Conservation (phyloP, 805 yeast genomes). For the Metschnikowia similis region DNA sequence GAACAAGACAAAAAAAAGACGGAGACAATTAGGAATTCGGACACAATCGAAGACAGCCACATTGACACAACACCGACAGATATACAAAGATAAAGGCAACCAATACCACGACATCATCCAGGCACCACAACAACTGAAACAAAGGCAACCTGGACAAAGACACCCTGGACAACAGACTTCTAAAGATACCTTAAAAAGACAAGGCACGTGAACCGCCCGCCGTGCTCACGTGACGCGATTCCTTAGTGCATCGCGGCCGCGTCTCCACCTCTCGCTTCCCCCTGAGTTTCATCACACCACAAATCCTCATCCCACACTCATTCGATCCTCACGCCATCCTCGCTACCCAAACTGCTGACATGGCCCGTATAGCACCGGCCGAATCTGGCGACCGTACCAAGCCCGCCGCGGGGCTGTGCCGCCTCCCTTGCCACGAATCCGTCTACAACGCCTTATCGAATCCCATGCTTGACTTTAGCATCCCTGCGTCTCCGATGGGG, state of each 20-base stretch:
- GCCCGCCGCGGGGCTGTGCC: conserved; percentile 14
- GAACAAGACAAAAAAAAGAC: too few species aligned
- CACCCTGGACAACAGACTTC: too few species aligned
- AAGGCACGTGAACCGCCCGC: too few species aligned
- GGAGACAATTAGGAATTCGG: too few species aligned
- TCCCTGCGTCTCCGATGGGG: neutral
- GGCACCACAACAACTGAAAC: too few species aligned
- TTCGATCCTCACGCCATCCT: too few species aligned
- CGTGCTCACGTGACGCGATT: neutral
- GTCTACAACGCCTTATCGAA: conserved; percentile 35
- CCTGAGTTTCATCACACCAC: neutral
- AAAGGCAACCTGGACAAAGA: too few species aligned
- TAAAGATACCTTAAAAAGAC: too few species aligned
- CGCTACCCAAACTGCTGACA: neutral
- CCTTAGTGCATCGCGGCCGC: neutral
- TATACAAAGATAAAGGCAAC: too few species aligned
- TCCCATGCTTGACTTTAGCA: conserved; percentile 33
- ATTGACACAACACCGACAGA: too few species aligned
- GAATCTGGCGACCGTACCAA: neutral
- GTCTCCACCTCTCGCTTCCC: neutral
- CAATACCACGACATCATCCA: too few species aligned
- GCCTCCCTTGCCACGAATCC: conserved; percentile 36
- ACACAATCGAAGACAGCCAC: too few species aligned
- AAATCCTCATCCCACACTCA: neutral
- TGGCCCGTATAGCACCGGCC: neutral